phyloP scores from a whole-genome alignment of 768 basidiomycete species.

The Tylopilus plumbeoviolaceoides region DNA sequence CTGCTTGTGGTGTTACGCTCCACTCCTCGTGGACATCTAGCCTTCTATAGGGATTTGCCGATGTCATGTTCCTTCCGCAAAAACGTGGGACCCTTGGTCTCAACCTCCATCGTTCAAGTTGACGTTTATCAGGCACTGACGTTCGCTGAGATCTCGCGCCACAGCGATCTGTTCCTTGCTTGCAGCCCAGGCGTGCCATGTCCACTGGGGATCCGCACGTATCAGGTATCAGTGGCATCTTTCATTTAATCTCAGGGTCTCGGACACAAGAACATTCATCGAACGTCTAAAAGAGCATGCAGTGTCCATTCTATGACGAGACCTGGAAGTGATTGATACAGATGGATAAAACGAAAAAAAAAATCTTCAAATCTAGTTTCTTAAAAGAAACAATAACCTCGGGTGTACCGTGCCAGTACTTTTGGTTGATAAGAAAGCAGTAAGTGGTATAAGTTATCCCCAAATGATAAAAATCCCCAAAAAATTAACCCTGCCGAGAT shows the following conservation, averaged over 20 bases:
- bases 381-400: constrained; percentile 3
- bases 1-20: neutral
- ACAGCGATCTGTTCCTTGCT: constrained; percentile 6
- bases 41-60: constrained; percentile 1
- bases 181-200: neutral
- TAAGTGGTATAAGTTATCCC: constrained; percentile 28
- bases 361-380: neutral
- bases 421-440: constrained; percentile 12
- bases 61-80: constrained; percentile 10
- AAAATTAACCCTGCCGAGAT: constrained; percentile 22
- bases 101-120: neutral
- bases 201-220: constrained; percentile 2
- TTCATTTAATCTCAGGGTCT: constrained; percentile 15
- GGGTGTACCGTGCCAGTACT: constrained; percentile 19
- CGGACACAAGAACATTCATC: neutral
- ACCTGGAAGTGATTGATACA: constrained; percentile 12
- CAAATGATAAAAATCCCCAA: constrained; percentile 13
- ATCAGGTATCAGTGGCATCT: constrained; percentile 6
- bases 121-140: constrained; percentile 10
- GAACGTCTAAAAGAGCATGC: constrained; percentile 3
- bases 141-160: constrained; percentile 26
- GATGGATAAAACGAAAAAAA: constrained; percentile 1
- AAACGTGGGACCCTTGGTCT: constrained; percentile 1
- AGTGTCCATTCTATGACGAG: constrained; percentile 7
- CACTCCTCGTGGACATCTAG: constrained; percentile 18